Evolutionary conservation across 768 basidiomycete genomes (phyloP), one percentile per base, ranked within the genome.

Genomic region (Termitomyces sp.): DNA sequence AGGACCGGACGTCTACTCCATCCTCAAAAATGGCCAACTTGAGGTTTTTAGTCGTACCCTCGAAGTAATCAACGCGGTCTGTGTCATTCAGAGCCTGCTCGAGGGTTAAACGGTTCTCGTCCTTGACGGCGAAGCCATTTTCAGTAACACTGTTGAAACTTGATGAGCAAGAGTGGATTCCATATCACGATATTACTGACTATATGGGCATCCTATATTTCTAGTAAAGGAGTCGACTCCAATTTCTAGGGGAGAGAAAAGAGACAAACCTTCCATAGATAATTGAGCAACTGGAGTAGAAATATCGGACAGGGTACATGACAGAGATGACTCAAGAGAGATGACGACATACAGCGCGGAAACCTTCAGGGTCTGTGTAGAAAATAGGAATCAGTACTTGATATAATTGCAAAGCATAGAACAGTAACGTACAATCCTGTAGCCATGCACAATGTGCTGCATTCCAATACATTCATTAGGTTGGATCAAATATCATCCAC

Each of bases 41-140:
- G 27, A 89, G 69, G 15, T 82, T 76, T 4, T 73, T 69, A 12
- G 82, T 82, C 13, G 81, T 79, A 27, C 86, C 87, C 53, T 75
- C 72, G 77, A 86, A 89, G 70, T 87, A 89, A 62, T 84, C 76
- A 57, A 88, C 81, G 41, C 87, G 85, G 64, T 84, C 85, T n/a
- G 67, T 71, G 66, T 88, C 87, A 27, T 80, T 70, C 27, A 85
- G 61, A 11, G 81, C 84, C 59, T 82, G 72, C 56, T 82, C 81
- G 7, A 82, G 64, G 2, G 85, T 73, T 72, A 81, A 76, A 48
- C 65, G 70, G 67, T 75, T 79, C 69, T 89, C 88, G 59, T 81
- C 77, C 68, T 86, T 87, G 54, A 88, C 83, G 12, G 86, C 80
- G 66, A 88, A 88, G 0, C 87, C 85, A 65, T 89, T 89, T 72